Percentiles rank a stretch among this genome's conserved stretches.
Evolutionary conservation across 192 early-diverging fungal genomes (phyloP).

Genomic region (Phycomyces blakesleeanus): DNA sequence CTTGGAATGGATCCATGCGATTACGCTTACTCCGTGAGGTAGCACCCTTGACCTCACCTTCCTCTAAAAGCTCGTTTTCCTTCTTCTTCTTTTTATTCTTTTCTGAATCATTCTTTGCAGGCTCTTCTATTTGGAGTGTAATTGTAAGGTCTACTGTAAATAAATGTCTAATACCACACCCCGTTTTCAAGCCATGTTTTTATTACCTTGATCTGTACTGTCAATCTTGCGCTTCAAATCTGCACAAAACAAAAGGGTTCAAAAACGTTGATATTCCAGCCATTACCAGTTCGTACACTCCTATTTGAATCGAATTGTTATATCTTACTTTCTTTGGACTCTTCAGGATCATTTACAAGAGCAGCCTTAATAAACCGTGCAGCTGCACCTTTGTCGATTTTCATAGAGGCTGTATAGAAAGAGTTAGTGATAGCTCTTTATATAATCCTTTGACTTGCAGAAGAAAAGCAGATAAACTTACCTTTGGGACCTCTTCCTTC

Average conservation of each 20-base stretch:
- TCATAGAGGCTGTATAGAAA: conserved; percentile 18
- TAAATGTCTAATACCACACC: no score
- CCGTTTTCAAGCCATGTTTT: neutral
- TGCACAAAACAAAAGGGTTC: no score
- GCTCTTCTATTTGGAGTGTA: neutral
- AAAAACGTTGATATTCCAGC: no score
- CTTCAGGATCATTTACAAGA: neutral
- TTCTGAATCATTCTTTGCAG: conserved; percentile 7
- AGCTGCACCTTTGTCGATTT: conserved; percentile 28
- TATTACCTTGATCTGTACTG: neutral
- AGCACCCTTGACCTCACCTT: conserved; percentile 12
- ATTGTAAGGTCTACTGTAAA: no score
- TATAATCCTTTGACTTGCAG: neutral
- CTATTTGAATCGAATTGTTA: neutral
- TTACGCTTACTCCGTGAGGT: conserved; percentile 1
- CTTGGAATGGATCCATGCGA: conserved; percentile 21
- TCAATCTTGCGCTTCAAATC: no score
- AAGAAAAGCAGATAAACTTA: conserved; percentile 1
- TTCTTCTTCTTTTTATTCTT: neutral
- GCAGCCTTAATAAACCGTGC: conserved; percentile 26
- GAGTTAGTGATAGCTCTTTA: neutral
- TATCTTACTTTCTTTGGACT: neutral
- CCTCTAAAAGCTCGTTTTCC: neutral
- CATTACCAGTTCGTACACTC: no score
- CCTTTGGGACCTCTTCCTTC: conserved; percentile 21